Evolutionary conservation across 345 rosid species (phyloP).

Genomic region (Erysimum cheiranthoides): DNA sequence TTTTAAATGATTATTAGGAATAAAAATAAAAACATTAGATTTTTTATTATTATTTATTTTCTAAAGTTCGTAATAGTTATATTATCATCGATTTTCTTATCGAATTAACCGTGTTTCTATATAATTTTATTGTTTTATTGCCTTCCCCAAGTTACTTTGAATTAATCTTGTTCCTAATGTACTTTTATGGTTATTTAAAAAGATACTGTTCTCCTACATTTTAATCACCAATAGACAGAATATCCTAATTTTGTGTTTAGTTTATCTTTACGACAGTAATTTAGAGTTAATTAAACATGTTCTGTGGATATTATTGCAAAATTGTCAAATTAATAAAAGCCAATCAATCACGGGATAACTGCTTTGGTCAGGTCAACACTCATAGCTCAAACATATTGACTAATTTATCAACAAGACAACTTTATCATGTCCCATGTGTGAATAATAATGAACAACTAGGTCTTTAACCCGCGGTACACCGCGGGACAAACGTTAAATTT

Average conservation of each 20-base stretch:
- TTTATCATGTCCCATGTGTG: conserved; percentile 33
- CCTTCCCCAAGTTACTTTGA: no score
- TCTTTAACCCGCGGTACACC: no score
- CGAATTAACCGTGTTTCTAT: no score
- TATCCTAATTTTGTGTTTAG: neutral
- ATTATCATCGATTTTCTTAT: no score
- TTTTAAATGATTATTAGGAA: no score
- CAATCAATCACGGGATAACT: conserved; percentile 23
- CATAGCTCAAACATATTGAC: conserved; percentile 16
- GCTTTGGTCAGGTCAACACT: conserved; percentile 15
- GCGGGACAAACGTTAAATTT: no score
- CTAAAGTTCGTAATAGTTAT: no score
- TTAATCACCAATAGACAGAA: neutral
- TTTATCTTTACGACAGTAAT: neutral
- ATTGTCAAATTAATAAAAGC: neutral
- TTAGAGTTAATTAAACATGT: neutral
- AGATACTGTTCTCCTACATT: neutral
- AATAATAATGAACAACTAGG: conserved; percentile 15
- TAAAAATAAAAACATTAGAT: no score
- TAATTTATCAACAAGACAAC: conserved; percentile 25
- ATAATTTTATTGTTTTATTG: no score
- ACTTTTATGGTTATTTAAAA: neutral
- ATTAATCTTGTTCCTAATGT: neutral
- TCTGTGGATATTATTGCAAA: neutral
- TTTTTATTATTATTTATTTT: no score